phyloP scores from a whole-genome alignment of 208 protist species.

The Blechomonas ayalai region DNA sequence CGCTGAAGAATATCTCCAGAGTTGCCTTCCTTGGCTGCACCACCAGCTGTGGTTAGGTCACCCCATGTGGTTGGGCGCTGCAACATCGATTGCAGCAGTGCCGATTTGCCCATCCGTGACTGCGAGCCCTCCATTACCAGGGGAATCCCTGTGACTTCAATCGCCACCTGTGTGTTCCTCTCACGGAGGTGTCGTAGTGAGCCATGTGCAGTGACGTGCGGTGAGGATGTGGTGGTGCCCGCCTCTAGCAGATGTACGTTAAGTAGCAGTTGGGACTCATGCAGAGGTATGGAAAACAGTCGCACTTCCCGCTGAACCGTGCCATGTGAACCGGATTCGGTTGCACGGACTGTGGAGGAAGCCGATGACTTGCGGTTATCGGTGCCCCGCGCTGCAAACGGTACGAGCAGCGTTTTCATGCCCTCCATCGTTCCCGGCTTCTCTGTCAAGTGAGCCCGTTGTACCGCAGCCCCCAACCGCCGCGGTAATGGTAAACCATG shows the following conservation, averaged over 20 bases:
- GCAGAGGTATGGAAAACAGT: slow-evolving; percentile 67
- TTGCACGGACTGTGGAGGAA: no score
- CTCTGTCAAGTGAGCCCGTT: no score
- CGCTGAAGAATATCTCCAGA: background rate
- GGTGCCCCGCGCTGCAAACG: no score
- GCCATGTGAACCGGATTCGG: no score
- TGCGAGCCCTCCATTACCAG: background rate
- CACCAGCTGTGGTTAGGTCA: background rate
- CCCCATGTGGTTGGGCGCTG: no score
- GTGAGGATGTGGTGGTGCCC: slow-evolving; percentile 13
- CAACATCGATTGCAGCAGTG: no score
- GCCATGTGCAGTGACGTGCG: background rate
- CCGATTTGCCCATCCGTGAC: background rate
- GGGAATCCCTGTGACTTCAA: slow-evolving; percentile 43
- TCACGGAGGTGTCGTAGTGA: slow-evolving; percentile 5
- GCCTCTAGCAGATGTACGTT: slow-evolving; percentile 58
- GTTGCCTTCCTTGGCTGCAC: background rate
- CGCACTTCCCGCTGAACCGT: slow-evolving; percentile 56
- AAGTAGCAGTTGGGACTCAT: slow-evolving; percentile 48
- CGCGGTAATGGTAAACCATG: slow-evolving; percentile 31
- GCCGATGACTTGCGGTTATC: no score
- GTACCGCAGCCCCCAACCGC: slow-evolving; percentile 17
- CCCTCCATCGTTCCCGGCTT: no score
- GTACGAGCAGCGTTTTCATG: no score
- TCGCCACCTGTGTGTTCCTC: slow-evolving; percentile 23